phyloP scores from a whole-genome alignment of 1,284 basidiomycete genomes.

The Earliella scabrosa region DNA sequence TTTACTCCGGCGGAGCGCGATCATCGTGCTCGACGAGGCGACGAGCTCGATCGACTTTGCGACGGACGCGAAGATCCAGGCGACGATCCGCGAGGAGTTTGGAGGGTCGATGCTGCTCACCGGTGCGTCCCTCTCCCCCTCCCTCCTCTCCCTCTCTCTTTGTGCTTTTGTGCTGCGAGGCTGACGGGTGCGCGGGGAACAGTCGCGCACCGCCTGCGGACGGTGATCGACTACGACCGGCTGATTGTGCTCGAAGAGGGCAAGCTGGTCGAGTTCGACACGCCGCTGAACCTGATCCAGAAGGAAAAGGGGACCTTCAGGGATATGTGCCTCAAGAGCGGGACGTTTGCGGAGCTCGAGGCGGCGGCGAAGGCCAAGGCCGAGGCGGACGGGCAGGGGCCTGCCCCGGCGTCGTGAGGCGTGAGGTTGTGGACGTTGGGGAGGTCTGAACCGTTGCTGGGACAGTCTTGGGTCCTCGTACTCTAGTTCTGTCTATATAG shows the following conservation, averaged over 20 bases:
- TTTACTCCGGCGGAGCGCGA: constrained; percentile 72
- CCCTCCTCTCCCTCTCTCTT: background rate
- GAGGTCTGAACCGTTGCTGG: too few species aligned
- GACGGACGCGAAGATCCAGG: constrained; percentile 80
- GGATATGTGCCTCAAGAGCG: constrained; percentile 83
- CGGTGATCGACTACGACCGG: constrained; percentile 80
- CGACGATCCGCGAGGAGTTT: constrained; percentile 83
- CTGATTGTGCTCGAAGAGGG: constrained; percentile 86
- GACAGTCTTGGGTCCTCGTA: too few species aligned
- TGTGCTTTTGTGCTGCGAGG: background rate
- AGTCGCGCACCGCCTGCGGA: constrained; percentile 47
- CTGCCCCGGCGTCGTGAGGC: background rate
- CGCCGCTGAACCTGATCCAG: constrained; percentile 75
- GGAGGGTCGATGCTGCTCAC: constrained; percentile 62
- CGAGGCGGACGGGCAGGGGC: constrained; percentile 15
- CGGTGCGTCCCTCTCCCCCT: constrained; percentile 40
- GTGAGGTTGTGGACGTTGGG: too few species aligned
- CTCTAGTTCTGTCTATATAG: too few species aligned
- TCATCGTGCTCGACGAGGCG: constrained; percentile 87
- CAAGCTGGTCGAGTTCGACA: constrained; percentile 81
- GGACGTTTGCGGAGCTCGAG: constrained; percentile 74
- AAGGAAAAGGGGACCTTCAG: constrained; percentile 79
- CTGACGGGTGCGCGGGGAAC: background rate
- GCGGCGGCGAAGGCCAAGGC: constrained; percentile 54
- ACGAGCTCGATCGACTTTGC: constrained; percentile 79